Base-by-base conservation (phyloP, 176 grass and related monocot species). In the Poa pratensis region DNA sequence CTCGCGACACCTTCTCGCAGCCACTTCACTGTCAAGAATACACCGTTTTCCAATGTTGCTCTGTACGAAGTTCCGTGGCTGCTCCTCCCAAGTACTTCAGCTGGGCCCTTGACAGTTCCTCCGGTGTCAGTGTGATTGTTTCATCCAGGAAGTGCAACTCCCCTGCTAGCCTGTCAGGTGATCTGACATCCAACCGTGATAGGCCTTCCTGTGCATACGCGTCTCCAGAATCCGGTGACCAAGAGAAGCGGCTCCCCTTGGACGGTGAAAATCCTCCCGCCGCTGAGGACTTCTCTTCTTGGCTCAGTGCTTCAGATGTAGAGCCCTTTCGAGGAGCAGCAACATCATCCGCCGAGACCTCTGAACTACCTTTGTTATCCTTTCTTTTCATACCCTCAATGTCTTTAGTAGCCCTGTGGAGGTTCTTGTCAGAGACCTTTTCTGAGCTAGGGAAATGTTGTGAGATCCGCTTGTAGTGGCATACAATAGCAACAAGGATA, bases 11-110 rank as follows among this genome's bases (percentile, higher is more conserved):
- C 96, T 92, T 99, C 96, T 80, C 90, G 89, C 50, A 99, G 76
- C 96, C 96, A 99, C 78, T 99, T 99, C 57, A 99, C 96, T 24
- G 96, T 99, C 81, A 99, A 64, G 81, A 94, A 96, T 11, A 99
- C 91, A 22, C 96, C 94, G 43, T 99, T 99, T 46, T 99, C 96
- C 37, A 99, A 53, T 3, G 96, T 99, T 23, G 96, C 96, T 71
- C 96, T 90, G 71, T 99, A 99, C 0, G 93, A 99, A 30, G 94
- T 99, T 49, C 96, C 96, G 20, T 99, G 94, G 27, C 96, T 99
- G 85, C 96, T 99, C 91, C 96, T 96, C 62, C 96, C 96, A 51
- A 99, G 91, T 39, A 98, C 90, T 82, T 96, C 94, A 30, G 96
- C 96, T 18, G 96, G 94, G 96, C 96, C 79, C 91, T 88, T 19